phyloP scores from a whole-genome alignment of 768 basidiomycete species.

The Auricularia cornea region DNA sequence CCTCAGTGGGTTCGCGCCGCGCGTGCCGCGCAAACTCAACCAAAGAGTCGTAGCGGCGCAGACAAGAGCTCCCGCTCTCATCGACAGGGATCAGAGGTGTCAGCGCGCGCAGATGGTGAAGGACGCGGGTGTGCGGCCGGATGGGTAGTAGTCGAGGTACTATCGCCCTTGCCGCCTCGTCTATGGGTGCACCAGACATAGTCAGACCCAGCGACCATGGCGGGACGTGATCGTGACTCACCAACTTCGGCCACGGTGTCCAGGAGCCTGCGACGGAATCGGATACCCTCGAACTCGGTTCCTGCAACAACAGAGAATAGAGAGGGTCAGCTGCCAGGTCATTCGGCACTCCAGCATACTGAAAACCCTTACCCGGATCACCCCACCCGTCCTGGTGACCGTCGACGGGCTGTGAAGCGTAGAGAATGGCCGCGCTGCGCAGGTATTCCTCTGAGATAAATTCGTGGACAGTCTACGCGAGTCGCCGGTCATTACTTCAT shows the following conservation, averaged over 20 bases:
- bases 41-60: constrained; percentile 60
- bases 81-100: constrained; percentile 44
- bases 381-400: constrained; percentile 71
- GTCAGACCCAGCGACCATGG: no score
- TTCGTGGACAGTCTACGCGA: constrained; percentile 49
- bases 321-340: no score
- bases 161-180: constrained; percentile 58
- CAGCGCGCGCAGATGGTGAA: constrained; percentile 74
- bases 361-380: constrained; percentile 60
- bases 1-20: constrained; percentile 50
- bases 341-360: no score
- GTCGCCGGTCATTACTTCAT: constrained; percentile 1
- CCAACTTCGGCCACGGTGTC: constrained; percentile 66
- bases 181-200: constrained; percentile 26
- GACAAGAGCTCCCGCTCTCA: not conserved
- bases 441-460: constrained; percentile 69
- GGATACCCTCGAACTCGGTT: constrained; percentile 48
- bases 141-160: constrained; percentile 64
- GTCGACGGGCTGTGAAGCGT: constrained; percentile 62
- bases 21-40: constrained; percentile 64
- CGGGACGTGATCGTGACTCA: constrained; percentile 23
- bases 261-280: constrained; percentile 61
- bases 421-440: constrained; percentile 62
- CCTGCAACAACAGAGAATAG: constrained; percentile 32
- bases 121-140: constrained; percentile 68